Conservation (phyloP, 202 grass and related monocot species). For the Panicum virgatum region DNA sequence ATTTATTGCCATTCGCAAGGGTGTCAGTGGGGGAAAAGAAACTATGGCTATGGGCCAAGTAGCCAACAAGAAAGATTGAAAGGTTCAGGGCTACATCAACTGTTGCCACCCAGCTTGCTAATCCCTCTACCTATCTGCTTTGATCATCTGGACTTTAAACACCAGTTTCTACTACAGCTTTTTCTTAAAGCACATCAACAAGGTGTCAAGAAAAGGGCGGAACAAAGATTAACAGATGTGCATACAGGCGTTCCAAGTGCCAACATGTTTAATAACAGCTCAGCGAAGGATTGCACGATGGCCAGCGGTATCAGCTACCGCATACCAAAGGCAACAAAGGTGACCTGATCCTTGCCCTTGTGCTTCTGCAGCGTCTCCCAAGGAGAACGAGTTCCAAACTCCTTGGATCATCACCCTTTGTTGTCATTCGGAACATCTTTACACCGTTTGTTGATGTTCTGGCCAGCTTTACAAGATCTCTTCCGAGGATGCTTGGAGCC, state of each 20-base stretch:
- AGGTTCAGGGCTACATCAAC: background rate
- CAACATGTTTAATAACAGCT: background rate
- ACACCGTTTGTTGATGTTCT: background rate
- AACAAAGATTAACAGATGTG: background rate
- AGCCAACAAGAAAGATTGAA: background rate
- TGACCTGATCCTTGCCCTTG: slow-evolving; percentile 37
- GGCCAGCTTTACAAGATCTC: slow-evolving; percentile 9
- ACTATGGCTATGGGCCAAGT: background rate
- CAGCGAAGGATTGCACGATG: slow-evolving; percentile 2
- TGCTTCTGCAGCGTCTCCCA: slow-evolving; percentile 36
- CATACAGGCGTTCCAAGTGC: background rate
- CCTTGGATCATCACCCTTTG: slow-evolving; percentile 7
- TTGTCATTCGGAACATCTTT: slow-evolving; percentile 3
- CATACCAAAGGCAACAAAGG: slow-evolving; percentile 10
- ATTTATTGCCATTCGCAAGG: no score
- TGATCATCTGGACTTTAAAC: background rate
- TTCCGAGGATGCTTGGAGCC: slow-evolving; percentile 36
- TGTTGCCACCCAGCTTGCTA: background rate
- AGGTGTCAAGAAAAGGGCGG: background rate
- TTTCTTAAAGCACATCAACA: slow-evolving; percentile 2
- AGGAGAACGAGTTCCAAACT: slow-evolving; percentile 3
- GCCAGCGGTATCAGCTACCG: background rate
- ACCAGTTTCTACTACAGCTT: background rate
- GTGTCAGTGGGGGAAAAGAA: background rate
- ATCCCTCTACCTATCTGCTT: background rate